Percentiles rank a stretch among this genome's conserved stretches.
These are phyloP conservation scores for Botrytis squamosa DNA, from an alignment of 2,329 filamentous ascomycete species.

Conservation along the genomic window DNA sequence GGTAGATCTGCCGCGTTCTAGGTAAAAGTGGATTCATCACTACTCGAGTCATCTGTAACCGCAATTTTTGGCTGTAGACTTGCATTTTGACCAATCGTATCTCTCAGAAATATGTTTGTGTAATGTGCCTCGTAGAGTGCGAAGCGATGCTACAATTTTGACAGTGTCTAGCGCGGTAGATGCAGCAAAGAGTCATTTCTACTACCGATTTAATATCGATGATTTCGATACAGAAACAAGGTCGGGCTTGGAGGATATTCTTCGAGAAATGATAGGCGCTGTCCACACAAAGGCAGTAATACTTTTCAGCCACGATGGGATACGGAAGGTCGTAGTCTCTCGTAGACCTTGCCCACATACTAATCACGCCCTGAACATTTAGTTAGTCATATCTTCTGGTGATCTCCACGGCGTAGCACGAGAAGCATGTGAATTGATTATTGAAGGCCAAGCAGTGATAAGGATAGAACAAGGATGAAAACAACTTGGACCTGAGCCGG, in stretches of 20 bases:
- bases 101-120: neutral
- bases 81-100: neutral
- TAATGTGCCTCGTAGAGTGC: neutral
- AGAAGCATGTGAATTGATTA: conserved; percentile 3
- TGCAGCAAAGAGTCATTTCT: conserved; percentile 11
- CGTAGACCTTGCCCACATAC: neutral
- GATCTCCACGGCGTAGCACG: conserved; percentile 6
- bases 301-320: neutral
- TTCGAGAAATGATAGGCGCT: conserved; percentile 9
- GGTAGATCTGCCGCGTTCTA: conserved; percentile 20
- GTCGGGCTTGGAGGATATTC: neutral
- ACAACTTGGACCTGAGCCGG: conserved; percentile 5
- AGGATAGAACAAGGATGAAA: neutral
- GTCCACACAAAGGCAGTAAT: neutral
- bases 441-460: neutral
- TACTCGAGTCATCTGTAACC: conserved; percentile 11
- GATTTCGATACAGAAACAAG: conserved; percentile 6
- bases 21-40: conserved; percentile 14
- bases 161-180: conserved; percentile 16
- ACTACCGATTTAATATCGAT: conserved; percentile 14
- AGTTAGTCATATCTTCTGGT: conserved; percentile 5
- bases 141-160: conserved; percentile 6
- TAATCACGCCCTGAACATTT: neutral
- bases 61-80: neutral
- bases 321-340: neutral